Evolutionary conservation across 1,284 basidiomycete species (phyloP).

Genomic region (Fomitopsis palustris): DNA sequence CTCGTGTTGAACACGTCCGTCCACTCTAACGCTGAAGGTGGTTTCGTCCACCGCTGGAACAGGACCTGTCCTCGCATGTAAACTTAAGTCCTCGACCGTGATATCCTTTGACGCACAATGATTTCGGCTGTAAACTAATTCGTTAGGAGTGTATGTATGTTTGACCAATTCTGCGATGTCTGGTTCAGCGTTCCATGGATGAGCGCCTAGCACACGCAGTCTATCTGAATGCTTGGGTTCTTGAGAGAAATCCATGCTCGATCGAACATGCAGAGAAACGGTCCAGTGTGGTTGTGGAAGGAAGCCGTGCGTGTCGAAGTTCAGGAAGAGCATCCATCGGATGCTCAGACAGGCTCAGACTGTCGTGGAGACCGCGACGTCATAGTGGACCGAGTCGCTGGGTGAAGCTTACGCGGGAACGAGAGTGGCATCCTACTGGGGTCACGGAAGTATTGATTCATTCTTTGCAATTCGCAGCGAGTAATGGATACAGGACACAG

Average conservation of each 20-base stretch:
- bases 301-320: background rate
- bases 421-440: background rate
- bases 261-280: background rate
- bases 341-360: background rate
- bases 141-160: constrained; percentile 51
- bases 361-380: background rate
- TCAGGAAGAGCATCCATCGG: background rate
- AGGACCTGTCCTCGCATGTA: constrained; percentile 30
- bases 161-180: constrained; percentile 47
- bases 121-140: constrained; percentile 59
- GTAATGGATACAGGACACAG: background rate
- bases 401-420: background rate
- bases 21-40: constrained; percentile 40
- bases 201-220: background rate
- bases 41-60: constrained; percentile 49
- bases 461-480: background rate
- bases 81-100: background rate
- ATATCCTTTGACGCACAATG: constrained; percentile 29
- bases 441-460: background rate
- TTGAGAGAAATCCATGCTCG: constrained; percentile 2
- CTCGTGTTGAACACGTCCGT: constrained; percentile 33
- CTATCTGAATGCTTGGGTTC: constrained; percentile 2
- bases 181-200: constrained; percentile 48
- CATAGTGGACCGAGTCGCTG: background rate
- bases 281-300: background rate